Evolutionary conservation across 345 rosid genomes (phyloP).

Genomic region (Laguncularia racemosa): DNA sequence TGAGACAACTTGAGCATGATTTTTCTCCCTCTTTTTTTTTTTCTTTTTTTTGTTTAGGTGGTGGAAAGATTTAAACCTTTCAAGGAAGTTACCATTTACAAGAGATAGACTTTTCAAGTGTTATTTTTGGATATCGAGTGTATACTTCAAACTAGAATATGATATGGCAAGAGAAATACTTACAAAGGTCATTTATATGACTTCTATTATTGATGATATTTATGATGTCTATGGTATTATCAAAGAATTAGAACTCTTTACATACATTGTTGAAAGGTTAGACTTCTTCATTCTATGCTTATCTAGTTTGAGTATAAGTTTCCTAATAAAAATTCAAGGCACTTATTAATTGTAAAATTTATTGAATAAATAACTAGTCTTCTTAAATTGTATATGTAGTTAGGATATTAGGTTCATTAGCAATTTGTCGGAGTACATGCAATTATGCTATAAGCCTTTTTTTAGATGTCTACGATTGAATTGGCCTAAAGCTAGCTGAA

Average conservation of each 20-base stretch:
- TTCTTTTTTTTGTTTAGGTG: background rate
- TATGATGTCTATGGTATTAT: background rate
- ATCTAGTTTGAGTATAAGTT: too few relatives aligned
- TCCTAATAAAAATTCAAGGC: too few relatives aligned
- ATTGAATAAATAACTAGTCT: background rate
- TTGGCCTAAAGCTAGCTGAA: conserved; percentile 8
- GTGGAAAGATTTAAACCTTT: conserved; percentile 7
- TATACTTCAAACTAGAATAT: background rate
- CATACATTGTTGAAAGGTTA: background rate
- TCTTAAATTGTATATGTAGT: conserved; percentile 4
- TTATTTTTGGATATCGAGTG: background rate
- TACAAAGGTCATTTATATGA: background rate
- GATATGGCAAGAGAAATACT: background rate
- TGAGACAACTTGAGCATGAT: too few relatives aligned
- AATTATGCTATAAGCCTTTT: conserved; percentile 17
- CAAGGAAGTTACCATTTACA: conserved; percentile 8
- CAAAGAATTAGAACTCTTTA: conserved; percentile 5
- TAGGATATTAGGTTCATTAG: conserved; percentile 19
- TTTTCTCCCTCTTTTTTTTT: too few relatives aligned
- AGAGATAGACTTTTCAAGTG: conserved; percentile 6
- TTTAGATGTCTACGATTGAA: conserved; percentile 20
- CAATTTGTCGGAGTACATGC: conserved; percentile 29
- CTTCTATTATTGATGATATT: conserved; percentile 1
- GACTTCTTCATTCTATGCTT: background rate
- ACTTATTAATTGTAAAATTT: too few relatives aligned